A percentile compares a stretch with the other conserved stretches of the same genome.
phyloP scores from a whole-genome alignment of 2,329 filamentous ascomycete genomes.

The Aspergillus sp. region DNA sequence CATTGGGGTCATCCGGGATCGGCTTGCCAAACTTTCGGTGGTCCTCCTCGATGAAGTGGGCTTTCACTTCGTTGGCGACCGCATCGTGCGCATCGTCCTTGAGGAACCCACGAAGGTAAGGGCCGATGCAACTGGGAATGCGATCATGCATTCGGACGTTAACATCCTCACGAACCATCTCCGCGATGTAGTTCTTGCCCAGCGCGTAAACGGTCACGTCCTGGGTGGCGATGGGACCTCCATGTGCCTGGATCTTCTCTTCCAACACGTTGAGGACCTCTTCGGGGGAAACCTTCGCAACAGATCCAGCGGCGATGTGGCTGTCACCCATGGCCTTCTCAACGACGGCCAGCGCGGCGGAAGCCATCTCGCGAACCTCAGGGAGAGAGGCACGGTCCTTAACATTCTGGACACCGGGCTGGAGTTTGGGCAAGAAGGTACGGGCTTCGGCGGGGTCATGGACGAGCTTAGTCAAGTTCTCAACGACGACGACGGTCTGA shows the following conservation, averaged over 20 bases:
- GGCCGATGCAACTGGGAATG: constrained; percentile 62
- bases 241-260: constrained; percentile 66
- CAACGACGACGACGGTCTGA: constrained; percentile 92
- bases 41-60: constrained; percentile 77
- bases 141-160: constrained; percentile 75
- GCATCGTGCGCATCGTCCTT: constrained; percentile 57
- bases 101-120: constrained; percentile 72
- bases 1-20: constrained; percentile 82
- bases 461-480: constrained; percentile 97
- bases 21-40: constrained; percentile 80
- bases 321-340: constrained; percentile 82
- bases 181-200: constrained; percentile 68
- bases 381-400: constrained; percentile 84
- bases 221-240: constrained; percentile 60
- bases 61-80: constrained; percentile 69
- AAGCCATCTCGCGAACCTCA: constrained; percentile 87
- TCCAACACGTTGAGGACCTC: constrained; percentile 74
- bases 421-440: constrained; percentile 89
- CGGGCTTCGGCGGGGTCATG: constrained; percentile 93
- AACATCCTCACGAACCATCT: constrained; percentile 82
- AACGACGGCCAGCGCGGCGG: constrained; percentile 78
- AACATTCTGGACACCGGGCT: constrained; percentile 87
- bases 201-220: constrained; percentile 59
- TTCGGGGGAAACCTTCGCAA: constrained; percentile 61
- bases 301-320: constrained; percentile 49